Percentiles rank a stretch among this genome's conserved stretches.
These are phyloP conservation scores for Pythium phragmiticola DNA, from an alignment of 352 stramenopile genomes.

Conservation along the genomic window DNA sequence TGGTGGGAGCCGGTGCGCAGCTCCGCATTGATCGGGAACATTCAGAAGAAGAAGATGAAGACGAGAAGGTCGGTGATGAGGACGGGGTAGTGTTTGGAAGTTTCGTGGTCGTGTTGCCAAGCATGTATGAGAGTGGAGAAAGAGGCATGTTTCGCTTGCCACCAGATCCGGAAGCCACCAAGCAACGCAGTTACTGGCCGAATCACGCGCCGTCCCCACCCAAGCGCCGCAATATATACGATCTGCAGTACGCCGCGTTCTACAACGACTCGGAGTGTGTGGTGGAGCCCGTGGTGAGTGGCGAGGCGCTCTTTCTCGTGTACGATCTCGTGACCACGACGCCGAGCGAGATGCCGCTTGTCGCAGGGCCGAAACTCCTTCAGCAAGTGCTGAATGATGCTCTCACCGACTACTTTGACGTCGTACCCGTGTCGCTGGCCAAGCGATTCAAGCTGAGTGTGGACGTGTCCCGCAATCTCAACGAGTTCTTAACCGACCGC, in stretches of 20 bases:
- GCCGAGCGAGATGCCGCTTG: not conserved
- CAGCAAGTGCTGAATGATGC: not conserved
- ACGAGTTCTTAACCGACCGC: not conserved
- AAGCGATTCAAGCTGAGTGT: not conserved
- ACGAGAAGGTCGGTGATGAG: no score
- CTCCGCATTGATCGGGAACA: no score
- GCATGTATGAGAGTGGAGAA: no score
- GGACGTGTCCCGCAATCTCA: not conserved
- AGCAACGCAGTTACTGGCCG: not conserved
- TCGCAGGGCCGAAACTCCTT: not conserved
- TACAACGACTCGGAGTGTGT: not conserved
- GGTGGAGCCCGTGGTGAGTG: not conserved
- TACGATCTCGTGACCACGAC: slow-evolving; percentile 15
- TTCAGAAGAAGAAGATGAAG: no score
- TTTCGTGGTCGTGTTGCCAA: no score
- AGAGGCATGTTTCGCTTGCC: not conserved
- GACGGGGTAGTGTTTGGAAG: no score
- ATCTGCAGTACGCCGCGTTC: not conserved
- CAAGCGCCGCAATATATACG: not conserved
- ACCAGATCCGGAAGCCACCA: not conserved
- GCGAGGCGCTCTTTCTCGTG: slow-evolving; percentile 6
- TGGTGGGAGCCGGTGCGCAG: no score
- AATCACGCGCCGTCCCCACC: not conserved
- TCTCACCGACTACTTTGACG: not conserved
- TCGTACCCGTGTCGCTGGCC: not conserved